These are phyloP conservation scores for Tricholoma sp. DNA, from an alignment of 768 basidiomycete genomes.

Conservation along the genomic window DNA sequence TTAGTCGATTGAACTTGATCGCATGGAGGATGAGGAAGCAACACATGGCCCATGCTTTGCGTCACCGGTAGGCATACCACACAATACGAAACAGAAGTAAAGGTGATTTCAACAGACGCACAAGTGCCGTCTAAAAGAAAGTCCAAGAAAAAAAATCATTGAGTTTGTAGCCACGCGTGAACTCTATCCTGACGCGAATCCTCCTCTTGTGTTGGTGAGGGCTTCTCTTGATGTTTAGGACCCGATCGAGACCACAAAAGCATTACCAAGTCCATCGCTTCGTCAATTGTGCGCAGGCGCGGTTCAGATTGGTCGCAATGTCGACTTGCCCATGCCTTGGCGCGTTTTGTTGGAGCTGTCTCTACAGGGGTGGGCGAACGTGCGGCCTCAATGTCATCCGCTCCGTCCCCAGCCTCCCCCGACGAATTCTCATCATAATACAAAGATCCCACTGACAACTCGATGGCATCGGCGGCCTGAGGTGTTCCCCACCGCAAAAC, in stretches of 20 bases:
- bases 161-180: neutral
- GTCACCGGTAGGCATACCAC: neutral
- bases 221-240: conserved; percentile 1
- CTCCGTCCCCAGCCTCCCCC: too few relatives aligned
- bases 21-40: too few relatives aligned
- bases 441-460: too few relatives aligned
- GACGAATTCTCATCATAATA: too few relatives aligned
- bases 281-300: neutral
- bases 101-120: too few relatives aligned
- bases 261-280: conserved; percentile 3
- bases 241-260: neutral
- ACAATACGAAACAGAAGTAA: neutral
- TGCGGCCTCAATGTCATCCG: too few relatives aligned
- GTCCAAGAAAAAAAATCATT: neutral
- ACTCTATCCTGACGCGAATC: conserved; percentile 1
- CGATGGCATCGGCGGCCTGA: neutral
- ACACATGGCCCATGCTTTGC: too few relatives aligned
- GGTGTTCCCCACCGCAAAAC: neutral
- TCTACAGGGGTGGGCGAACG: neutral
- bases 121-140: neutral
- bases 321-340: neutral
- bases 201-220: neutral
- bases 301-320: conserved; percentile 1
- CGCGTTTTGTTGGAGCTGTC: neutral
- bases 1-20: too few relatives aligned